These are phyloP conservation scores for Aspergillus tamarii DNA, from an alignment of 2,329 filamentous ascomycete genomes.

Conservation along the genomic window DNA sequence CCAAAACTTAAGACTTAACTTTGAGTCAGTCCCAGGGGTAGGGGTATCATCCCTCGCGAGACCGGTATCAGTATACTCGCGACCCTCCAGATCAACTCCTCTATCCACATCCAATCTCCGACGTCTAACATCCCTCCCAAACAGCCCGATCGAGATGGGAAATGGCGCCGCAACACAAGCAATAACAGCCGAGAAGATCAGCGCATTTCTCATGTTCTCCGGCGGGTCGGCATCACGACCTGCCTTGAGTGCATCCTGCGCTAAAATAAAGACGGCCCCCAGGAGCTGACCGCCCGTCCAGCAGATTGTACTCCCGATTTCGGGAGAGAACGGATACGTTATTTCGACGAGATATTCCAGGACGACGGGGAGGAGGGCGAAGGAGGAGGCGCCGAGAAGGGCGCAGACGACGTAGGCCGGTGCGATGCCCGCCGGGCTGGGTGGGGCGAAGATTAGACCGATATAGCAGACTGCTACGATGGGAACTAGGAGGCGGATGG, in stretches of 20 bases:
- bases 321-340: slow-evolving; percentile 82
- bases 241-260: slow-evolving; percentile 72
- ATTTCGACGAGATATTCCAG: slow-evolving; percentile 88
- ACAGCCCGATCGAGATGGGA: slow-evolving; percentile 70
- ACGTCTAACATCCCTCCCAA: slow-evolving; percentile 58
- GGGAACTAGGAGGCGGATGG: slow-evolving; percentile 75
- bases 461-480: slow-evolving; percentile 75
- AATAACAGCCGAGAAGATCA: slow-evolving; percentile 79
- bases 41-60: not conserved
- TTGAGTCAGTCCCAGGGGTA: not conserved
- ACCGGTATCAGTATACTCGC: not conserved
- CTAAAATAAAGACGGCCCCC: slow-evolving; percentile 81
- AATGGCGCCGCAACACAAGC: slow-evolving; percentile 67
- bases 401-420: slow-evolving; percentile 75
- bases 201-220: slow-evolving; percentile 70
- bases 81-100: slow-evolving; percentile 27
- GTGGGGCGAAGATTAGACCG: slow-evolving; percentile 78
- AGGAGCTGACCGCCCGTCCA: slow-evolving; percentile 87
- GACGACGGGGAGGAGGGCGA: slow-evolving; percentile 78
- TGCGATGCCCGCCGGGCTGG: slow-evolving; percentile 51
- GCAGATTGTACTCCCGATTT: slow-evolving; percentile 78
- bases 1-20: slow-evolving; percentile 7
- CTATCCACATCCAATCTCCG: slow-evolving; percentile 46
- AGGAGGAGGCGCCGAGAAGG: slow-evolving; percentile 76
- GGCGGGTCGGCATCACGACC: slow-evolving; percentile 60